Conservation (phyloP, 495 filamentous ascomycete genomes). For the Trichocladium antarcticum region DNA sequence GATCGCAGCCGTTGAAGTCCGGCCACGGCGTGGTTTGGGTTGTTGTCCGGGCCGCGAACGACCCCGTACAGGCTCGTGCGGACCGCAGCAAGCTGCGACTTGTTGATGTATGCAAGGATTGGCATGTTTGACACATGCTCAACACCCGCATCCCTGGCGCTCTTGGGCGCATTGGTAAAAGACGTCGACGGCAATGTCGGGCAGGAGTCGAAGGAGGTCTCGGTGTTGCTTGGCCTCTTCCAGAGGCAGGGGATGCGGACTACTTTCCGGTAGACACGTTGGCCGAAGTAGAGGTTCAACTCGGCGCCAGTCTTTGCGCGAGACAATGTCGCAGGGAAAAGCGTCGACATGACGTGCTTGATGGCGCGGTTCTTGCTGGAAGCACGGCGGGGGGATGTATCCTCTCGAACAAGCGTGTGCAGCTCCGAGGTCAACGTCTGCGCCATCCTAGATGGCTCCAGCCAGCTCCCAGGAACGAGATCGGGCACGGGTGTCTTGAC, state of each 20-base stretch:
- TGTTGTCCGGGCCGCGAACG: conserved; percentile 17
- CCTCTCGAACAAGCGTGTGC: conserved; percentile 21
- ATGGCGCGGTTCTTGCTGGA: conserved; percentile 25
- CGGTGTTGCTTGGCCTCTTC: conserved; percentile 15
- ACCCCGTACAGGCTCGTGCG: conserved; percentile 28
- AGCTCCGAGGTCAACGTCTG: conserved; percentile 23
- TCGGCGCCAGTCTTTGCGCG: conserved; percentile 18
- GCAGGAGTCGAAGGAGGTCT: conserved; percentile 29
- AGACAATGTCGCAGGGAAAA: conserved; percentile 28
- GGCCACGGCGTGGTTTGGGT: conserved; percentile 25
- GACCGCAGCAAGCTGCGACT: conserved; percentile 22
- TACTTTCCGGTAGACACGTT: conserved; percentile 18
- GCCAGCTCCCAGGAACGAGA: conserved; percentile 3
- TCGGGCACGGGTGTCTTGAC: conserved; percentile 26
- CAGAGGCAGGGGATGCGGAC: conserved; percentile 30
- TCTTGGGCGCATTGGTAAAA: conserved; percentile 8
- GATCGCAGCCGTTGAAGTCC: conserved; percentile 29
- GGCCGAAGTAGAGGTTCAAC: conserved; percentile 31
- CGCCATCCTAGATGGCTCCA: conserved; percentile 22
- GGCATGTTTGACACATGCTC: conserved; percentile 21
- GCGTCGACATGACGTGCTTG: conserved; percentile 21
- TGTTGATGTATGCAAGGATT: conserved; percentile 35
- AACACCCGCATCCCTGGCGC: background rate
- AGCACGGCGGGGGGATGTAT: background rate
- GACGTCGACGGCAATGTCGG: conserved; percentile 22